These are phyloP conservation scores for Niebla homalea DNA, from an alignment of 495 filamentous ascomycete genomes.

Conservation along the genomic window DNA sequence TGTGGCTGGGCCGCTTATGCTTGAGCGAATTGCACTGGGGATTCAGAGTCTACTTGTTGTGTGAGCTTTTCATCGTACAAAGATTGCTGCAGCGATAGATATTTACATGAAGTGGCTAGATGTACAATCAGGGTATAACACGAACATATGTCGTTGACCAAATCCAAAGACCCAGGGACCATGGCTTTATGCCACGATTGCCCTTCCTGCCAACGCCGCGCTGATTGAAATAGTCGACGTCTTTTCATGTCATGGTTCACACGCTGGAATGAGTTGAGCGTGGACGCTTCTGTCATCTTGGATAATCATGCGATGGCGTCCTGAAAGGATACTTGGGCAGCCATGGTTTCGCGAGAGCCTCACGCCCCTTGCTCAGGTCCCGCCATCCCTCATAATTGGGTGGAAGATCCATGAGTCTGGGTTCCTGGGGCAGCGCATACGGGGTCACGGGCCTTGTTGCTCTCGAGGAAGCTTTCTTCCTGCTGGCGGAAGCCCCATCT, in stretches of 20 bases:
- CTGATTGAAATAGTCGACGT: not conserved
- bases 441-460: constrained; percentile 11
- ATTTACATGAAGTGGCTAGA: no score
- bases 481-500: constrained; percentile 1
- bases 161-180: no score
- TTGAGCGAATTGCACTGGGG: not conserved
- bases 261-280: not conserved
- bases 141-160: no score
- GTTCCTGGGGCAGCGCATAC: constrained; percentile 30
- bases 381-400: constrained; percentile 9
- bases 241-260: not conserved
- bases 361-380: not conserved
- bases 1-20: constrained; percentile 66
- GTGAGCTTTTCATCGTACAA: not conserved
- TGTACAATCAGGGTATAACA: no score
- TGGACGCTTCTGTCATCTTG: not conserved
- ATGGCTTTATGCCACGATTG: no score
- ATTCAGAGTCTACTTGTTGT: not conserved
- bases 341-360: constrained; percentile 3
- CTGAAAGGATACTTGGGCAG: constrained; percentile 1
- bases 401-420: constrained; percentile 33
- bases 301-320: constrained; percentile 1
- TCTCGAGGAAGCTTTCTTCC: constrained; percentile 11
- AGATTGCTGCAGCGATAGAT: not conserved
- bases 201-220: not conserved